phyloP scores from a whole-genome alignment of 768 basidiomycete genomes.

The Trichaptum fuscoviolaceum region DNA sequence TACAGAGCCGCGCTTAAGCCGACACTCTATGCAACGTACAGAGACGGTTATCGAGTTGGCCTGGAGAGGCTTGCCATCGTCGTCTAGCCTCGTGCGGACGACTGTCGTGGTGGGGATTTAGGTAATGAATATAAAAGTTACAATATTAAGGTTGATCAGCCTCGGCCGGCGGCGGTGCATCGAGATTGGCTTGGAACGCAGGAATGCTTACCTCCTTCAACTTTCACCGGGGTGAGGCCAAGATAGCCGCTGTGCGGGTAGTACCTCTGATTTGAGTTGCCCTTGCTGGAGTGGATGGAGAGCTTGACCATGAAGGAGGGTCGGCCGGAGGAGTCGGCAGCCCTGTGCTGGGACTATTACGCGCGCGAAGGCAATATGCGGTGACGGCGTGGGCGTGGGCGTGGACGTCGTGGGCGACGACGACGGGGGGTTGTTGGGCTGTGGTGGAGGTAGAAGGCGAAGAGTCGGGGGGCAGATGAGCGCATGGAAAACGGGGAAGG shows the following conservation, averaged over 20 bases:
- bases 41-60: conserved; percentile 65
- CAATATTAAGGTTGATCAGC: not conserved
- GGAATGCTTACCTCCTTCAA: conserved; percentile 59
- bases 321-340: conserved; percentile 14
- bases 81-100: conserved; percentile 66
- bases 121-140: not conserved
- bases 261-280: conserved; percentile 62
- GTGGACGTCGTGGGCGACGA: conserved; percentile 15
- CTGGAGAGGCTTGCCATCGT: conserved; percentile 61
- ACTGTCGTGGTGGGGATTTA: conserved; percentile 31
- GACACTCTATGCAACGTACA: conserved; percentile 81
- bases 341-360: conserved; percentile 12
- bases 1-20: conserved; percentile 54
- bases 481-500: conserved; percentile 23
- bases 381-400: not conserved
- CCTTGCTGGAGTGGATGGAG: conserved; percentile 60
- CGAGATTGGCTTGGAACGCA: not conserved
- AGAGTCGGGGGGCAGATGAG: conserved; percentile 16
- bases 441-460: conserved; percentile 20
- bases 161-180: not conserved
- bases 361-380: conserved; percentile 12
- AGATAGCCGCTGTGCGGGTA: conserved; percentile 77
- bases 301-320: conserved; percentile 58
- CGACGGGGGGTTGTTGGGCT: conserved; percentile 16
- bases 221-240: conserved; percentile 72